Percentiles rank a stretch among this genome's conserved stretches.
Conservation (phyloP, 345 rosid species). For the Dipteronia sinensis region DNA sequence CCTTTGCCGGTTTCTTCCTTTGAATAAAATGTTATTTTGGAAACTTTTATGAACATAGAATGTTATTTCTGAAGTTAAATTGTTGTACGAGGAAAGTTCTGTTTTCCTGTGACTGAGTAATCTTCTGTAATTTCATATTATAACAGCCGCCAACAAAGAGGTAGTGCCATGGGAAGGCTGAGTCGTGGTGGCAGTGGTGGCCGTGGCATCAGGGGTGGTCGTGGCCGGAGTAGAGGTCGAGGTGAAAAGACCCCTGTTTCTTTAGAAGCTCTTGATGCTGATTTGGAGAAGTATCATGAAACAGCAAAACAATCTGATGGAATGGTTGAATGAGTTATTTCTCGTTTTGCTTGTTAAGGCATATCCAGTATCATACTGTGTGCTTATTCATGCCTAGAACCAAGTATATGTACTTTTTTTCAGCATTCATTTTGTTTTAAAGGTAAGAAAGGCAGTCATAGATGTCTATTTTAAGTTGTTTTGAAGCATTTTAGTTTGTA, state of each 20-base stretch:
- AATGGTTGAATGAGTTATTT: conserved; percentile 8
- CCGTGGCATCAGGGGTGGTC: conserved; percentile 39
- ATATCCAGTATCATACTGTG: background rate
- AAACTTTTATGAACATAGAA: background rate
- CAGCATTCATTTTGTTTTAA: background rate
- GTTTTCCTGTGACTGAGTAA: background rate
- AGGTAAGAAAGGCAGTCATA: background rate
- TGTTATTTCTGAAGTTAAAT: background rate
- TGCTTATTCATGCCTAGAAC: background rate
- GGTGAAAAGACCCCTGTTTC: conserved; percentile 39
- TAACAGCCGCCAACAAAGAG: conserved; percentile 45
- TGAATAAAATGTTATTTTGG: too few relatives aligned
- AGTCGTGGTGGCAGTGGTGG: conserved; percentile 45
- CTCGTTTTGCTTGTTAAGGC: background rate
- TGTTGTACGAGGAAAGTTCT: background rate
- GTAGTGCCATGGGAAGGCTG: conserved; percentile 39
- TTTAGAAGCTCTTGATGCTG: conserved; percentile 64
- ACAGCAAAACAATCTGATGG: conserved; percentile 50
- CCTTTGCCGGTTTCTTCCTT: background rate
- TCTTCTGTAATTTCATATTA: background rate
- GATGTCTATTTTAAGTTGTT: background rate
- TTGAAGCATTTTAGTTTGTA: conserved; percentile 2
- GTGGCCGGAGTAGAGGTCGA: conserved; percentile 38
- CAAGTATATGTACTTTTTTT: background rate
- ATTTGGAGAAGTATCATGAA: conserved; percentile 58